Evolutionary conservation across 148 eudicot genomes (phyloP), one percentile per base, ranked within the genome.

Genomic region (Vaccinium macrocarpon): DNA sequence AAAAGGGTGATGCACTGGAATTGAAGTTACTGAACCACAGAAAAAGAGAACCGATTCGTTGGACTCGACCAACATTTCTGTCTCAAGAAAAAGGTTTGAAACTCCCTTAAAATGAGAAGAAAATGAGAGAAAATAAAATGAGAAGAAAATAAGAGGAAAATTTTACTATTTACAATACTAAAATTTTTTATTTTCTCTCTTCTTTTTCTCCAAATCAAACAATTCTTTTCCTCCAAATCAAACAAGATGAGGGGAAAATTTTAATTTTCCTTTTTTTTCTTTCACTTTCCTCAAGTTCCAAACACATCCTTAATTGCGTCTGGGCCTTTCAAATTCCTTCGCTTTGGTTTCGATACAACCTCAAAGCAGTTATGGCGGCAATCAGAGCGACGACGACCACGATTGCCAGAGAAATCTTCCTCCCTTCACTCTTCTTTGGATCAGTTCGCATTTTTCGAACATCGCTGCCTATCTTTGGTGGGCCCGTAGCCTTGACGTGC

Each of bases 291-390:
- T n/a, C n/a, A n/a, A n/a, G n/a, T n/a, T n/a, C n/a, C n/a, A n/a
- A n/a, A n/a, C n/a, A n/a, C n/a, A n/a, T n/a, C 5, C 46, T 5
- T 42, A 42, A 5, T 42, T 42, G 46, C 0, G 46, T 42, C n/a
- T 23, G 70, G 29, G 23, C 70, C 13, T 23, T 23, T 62, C 70
- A 62, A 62, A n/a, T 62, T 23, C 71, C 71, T n/a, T 23, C 1
- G 12, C 14, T 64, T 23, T 9, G 71, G 71, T 64, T 64, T 64
- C 29, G 66, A 21, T 57, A 57, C 4, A 62, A 62, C 13, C 68
- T 21, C 10, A 13, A 62, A 38, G 19, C 62, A 18, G 81, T 74
- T 72, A 92, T 91, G 95, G 91, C 93, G 72, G 89, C 89, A 59
- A 85, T 90, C 61, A 84, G 93, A 88, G 78, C 86, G 55, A 82